A percentile compares a stretch with the other conserved stretches of the same genome.
Conservation (phyloP, 305 asterid species). For the Fraxinus angustifolia region DNA sequence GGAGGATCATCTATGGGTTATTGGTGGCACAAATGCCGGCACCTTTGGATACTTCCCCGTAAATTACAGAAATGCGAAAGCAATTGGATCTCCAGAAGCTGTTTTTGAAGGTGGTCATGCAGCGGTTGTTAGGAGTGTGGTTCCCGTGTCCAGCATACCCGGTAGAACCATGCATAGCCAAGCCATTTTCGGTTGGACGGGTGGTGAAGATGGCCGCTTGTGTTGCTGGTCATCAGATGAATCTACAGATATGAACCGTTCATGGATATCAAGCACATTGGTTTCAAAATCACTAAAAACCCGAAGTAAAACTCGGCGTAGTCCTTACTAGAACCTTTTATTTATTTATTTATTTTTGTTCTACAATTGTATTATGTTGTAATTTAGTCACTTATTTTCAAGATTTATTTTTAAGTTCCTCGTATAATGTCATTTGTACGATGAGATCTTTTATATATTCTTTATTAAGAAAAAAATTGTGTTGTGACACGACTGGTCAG, state of each 20-base stretch:
- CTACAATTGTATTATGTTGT: constrained; percentile 17
- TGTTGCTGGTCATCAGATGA: constrained; percentile 83
- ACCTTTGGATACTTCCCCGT: constrained; percentile 81
- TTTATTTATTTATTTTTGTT: background rate
- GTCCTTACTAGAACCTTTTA: constrained; percentile 53
- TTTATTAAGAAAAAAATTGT: too few relatives aligned
- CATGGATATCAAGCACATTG: constrained; percentile 66
- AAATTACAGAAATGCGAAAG: constrained; percentile 25
- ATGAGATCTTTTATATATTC: background rate
- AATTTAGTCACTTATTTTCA: background rate
- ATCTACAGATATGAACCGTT: constrained; percentile 32
- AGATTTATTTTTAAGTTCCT: background rate
- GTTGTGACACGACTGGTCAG: background rate
- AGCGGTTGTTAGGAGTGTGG: constrained; percentile 65
- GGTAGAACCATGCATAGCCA: constrained; percentile 28
- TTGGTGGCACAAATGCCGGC: constrained; percentile 83
- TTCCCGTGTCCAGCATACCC: constrained; percentile 41
- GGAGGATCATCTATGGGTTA: constrained; percentile 65
- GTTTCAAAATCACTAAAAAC: constrained; percentile 52
- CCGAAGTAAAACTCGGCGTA: constrained; percentile 46
- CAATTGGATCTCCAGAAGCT: constrained; percentile 67
- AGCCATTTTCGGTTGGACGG: constrained; percentile 83
- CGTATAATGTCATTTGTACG: background rate
- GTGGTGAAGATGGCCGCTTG: constrained; percentile 94
- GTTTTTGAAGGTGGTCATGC: constrained; percentile 79